Evolutionary conservation across 1,284 basidiomycete species (phyloP), one percentile per base, ranked within the genome.

Genomic region (Chalciporus sp.): DNA sequence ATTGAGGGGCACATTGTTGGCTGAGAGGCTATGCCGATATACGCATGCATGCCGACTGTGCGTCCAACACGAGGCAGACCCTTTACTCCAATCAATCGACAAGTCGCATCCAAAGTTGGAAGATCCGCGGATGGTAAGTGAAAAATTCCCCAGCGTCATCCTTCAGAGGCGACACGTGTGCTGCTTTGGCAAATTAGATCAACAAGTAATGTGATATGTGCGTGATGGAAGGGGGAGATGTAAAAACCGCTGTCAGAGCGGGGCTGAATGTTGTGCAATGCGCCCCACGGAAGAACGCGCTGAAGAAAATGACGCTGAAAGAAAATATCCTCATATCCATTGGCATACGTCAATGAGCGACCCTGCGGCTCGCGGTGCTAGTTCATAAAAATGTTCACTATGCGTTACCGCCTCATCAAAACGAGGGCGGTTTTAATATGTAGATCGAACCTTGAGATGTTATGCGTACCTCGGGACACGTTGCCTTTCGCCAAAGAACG

Each of bases 21-120:
- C 39, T 37, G 35, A 41, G 29, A 60, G 46, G 60, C 57, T 53
- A 56, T 57, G 49, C 50, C 49, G 44, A 27, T 33, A 53, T 55
- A 60, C 37, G 59, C 64, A 45, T 35, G 27, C 29, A 23, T 55
- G 52, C 56, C 47, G 47, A 45, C 50, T 60, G 64, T 56, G 49
- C 45, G 62, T 51, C 33, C 41, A 58, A 66, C 65, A 67, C 65
- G 65, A 70, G 68, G 68, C 51, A 14, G 51, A 65, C 55, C 33
- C 51, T 50, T 56, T 64, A 46, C 43, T 42, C 54, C 37, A 33
- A 55, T 47, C 49, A 51, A 52, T 51, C 47, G 51, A 42, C 16
- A 10, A 33, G 20, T 28, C 26, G 35, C 16, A 37, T 37, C 35
- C 35, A 19, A 43, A n/a, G 23, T 46, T 42, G 50, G 43, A 46